Conservation (phyloP, 352 stramenopile genomes). For the Pythium sukuiense region DNA sequence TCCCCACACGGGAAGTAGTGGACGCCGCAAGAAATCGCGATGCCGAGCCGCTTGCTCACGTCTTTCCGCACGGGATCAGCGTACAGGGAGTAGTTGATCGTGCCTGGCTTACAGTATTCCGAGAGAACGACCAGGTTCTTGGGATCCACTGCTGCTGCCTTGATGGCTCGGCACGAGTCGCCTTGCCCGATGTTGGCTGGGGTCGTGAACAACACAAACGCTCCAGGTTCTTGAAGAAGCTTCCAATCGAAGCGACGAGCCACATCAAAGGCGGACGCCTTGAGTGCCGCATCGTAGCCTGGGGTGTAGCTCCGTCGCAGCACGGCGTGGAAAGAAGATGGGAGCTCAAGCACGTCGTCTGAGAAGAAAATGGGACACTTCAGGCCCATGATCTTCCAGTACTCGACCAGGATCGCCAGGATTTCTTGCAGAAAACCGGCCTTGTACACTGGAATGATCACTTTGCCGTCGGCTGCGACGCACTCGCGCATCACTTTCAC, state of each 20-base stretch:
- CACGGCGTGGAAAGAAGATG: slow-evolving; percentile 56
- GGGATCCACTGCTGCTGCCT: slow-evolving; percentile 55
- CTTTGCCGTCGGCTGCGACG: slow-evolving; percentile 73
- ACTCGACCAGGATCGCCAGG: slow-evolving; percentile 63
- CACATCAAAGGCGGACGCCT: neutral
- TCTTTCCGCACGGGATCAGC: slow-evolving; percentile 71
- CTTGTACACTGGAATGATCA: slow-evolving; percentile 78
- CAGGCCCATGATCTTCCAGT: slow-evolving; percentile 65
- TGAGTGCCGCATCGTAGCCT: slow-evolving; percentile 23
- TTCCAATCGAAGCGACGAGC: slow-evolving; percentile 67
- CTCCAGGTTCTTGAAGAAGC: slow-evolving; percentile 50
- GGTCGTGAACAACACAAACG: slow-evolving; percentile 80
- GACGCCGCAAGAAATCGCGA: slow-evolving; percentile 68
- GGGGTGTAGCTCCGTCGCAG: slow-evolving; percentile 62
- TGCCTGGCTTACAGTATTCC: slow-evolving; percentile 77
- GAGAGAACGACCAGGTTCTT: slow-evolving; percentile 87
- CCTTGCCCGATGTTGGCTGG: slow-evolving; percentile 74
- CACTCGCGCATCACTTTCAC: slow-evolving; percentile 79
- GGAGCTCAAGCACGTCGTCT: slow-evolving; percentile 59
- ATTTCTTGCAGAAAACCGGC: slow-evolving; percentile 85
- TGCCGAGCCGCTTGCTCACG: slow-evolving; percentile 69
- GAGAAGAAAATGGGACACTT: slow-evolving; percentile 68
- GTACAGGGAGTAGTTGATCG: slow-evolving; percentile 82
- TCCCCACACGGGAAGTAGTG: slow-evolving; percentile 85
- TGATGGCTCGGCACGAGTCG: slow-evolving; percentile 68